phyloP scores from a whole-genome alignment of 306 rosid genomes.

The Geum urbanum region DNA sequence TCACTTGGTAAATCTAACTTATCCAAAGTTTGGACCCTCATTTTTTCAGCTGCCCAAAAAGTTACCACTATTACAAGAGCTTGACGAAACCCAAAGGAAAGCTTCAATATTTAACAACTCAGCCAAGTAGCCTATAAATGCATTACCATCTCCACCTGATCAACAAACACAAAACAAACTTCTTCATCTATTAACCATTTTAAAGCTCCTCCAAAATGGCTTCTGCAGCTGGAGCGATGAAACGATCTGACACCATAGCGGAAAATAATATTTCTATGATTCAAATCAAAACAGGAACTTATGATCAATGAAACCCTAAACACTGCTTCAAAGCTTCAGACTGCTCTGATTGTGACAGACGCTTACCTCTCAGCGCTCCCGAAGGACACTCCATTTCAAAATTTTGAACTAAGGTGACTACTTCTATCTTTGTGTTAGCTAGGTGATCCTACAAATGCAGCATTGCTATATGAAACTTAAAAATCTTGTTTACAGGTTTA shows the following conservation, averaged over 20 bases:
- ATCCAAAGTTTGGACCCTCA: constrained; percentile 1
- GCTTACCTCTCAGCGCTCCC: constrained; percentile 54
- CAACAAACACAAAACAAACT: constrained; percentile 4
- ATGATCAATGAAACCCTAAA: constrained; percentile 58
- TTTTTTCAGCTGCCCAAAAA: constrained; percentile 10
- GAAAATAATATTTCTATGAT: constrained; percentile 20
- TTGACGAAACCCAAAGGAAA: constrained; percentile 26
- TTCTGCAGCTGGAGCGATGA: constrained; percentile 32
- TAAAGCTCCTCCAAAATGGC: constrained; percentile 33
- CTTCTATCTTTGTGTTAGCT: not conserved
- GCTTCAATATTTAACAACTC: not conserved
- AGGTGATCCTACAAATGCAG: not conserved
- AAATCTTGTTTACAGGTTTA: constrained; percentile 44
- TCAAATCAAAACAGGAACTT: constrained; percentile 45
- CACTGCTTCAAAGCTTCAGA: constrained; percentile 67
- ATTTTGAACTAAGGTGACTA: constrained; percentile 59
- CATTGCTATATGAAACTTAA: not conserved
- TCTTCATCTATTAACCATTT: constrained; percentile 9
- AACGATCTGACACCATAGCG: constrained; percentile 45
- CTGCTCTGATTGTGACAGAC: constrained; percentile 61
- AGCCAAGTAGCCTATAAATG: constrained; percentile 19
- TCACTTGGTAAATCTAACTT: constrained; percentile 28
- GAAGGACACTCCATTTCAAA: constrained; percentile 43
- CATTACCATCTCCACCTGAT: constrained; percentile 11
- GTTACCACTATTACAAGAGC: constrained; percentile 1